Conservation (phyloP, 148 eudicot genomes). For the Euryodendron excelsum region DNA sequence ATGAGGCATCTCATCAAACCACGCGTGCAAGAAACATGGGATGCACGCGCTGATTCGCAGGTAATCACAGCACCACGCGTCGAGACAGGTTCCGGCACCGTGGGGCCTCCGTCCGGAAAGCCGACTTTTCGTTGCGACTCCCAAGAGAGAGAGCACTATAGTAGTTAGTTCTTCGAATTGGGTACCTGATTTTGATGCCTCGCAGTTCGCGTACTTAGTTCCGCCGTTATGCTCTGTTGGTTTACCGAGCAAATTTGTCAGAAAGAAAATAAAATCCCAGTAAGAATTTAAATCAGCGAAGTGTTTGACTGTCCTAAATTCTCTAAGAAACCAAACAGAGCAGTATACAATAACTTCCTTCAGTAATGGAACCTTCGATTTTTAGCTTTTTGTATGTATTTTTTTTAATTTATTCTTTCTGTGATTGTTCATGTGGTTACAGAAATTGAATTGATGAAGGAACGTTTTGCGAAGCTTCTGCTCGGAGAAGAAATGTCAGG, state of each 20-base stretch:
- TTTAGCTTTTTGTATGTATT: neutral
- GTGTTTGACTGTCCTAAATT: neutral
- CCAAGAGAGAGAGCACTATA: neutral
- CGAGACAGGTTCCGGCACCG: neutral
- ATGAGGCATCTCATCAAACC: too few relatives aligned
- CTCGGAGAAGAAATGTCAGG: conserved; percentile 52
- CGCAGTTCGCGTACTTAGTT: neutral
- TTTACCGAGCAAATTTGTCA: neutral
- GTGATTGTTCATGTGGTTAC: neutral
- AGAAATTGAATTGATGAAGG: conserved; percentile 39
- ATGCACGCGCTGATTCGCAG: neutral
- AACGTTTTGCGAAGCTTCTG: conserved; percentile 36
- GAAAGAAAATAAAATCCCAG: neutral
- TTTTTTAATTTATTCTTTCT: neutral
- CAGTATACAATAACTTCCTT: neutral
- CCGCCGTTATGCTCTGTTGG: neutral
- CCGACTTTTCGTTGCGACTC: neutral
- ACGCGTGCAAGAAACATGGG: too few relatives aligned
- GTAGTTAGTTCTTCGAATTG: neutral
- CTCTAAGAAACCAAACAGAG: neutral
- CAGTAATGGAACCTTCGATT: too few relatives aligned
- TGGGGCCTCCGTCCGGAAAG: conserved; percentile 11
- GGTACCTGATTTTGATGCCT: neutral
- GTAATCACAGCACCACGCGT: too few relatives aligned
- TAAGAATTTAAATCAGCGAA: too few relatives aligned